Evolutionary conservation across 148 eudicot genomes (phyloP).

Genomic region (Dysphania ambrosioides): DNA sequence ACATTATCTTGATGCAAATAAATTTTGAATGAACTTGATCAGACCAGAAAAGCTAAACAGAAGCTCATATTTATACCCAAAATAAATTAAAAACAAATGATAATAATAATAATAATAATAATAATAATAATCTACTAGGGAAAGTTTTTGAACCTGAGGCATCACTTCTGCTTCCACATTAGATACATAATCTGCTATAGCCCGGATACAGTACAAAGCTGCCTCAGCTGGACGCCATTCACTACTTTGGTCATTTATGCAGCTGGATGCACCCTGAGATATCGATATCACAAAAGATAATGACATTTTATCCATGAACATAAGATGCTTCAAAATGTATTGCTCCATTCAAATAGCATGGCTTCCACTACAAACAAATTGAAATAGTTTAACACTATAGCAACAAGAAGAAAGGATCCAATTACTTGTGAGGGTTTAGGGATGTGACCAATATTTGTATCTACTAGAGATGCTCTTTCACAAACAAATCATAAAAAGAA

Average conservation of each 20-base stretch:
- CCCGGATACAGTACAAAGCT: constrained; percentile 86
- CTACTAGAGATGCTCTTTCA: background rate
- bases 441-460: background rate
- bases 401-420: background rate
- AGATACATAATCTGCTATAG: constrained; percentile 84
- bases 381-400: background rate
- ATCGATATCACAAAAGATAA: constrained; percentile 7
- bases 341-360: constrained; percentile 3
- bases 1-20: constrained; percentile 7
- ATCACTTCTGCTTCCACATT: constrained; percentile 70
- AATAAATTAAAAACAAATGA: too few relatives aligned
- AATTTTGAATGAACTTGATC: background rate
- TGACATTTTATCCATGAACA: background rate
- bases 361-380: constrained; percentile 2
- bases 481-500: background rate
- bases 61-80: constrained; percentile 7
- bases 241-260: constrained; percentile 46
- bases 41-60: background rate
- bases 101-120: too few relatives aligned
- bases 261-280: constrained; percentile 57
- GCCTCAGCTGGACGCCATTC: constrained; percentile 95
- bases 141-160: constrained; percentile 72
- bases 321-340: background rate
- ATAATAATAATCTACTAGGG: too few relatives aligned
- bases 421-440: background rate